phyloP scores from a whole-genome alignment of 2,329 filamentous ascomycete genomes.

The Trichoderma sp. region DNA sequence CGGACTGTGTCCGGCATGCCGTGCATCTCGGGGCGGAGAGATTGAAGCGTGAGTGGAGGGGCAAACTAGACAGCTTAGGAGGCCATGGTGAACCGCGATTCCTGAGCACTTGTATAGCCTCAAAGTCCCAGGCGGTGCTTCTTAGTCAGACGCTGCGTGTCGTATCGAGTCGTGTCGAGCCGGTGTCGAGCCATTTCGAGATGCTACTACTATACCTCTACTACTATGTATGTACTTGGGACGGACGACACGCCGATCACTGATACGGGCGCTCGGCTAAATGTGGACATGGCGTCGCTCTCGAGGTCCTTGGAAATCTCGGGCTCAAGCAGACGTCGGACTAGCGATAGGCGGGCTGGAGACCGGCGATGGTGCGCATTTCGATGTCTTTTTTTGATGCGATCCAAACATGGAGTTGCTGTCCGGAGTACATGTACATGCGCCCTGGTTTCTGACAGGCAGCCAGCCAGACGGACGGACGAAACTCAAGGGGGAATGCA shows the following conservation, averaged over 20 bases:
- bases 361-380: neutral
- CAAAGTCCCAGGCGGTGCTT: neutral
- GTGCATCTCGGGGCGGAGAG: slow-evolving; percentile 16
- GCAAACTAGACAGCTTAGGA: slow-evolving; percentile 15
- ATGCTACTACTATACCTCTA: too few relatives aligned
- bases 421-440: neutral
- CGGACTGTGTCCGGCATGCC: slow-evolving; percentile 18
- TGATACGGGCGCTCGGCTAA: slow-evolving; percentile 16
- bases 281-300: slow-evolving; percentile 13
- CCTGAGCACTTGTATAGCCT: neutral
- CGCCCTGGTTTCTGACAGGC: neutral
- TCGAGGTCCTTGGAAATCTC: neutral
- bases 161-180: neutral
- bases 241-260: neutral
- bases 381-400: neutral
- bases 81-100: neutral
- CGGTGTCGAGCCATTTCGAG: too few relatives aligned
- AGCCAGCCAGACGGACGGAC: neutral
- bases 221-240: too few relatives aligned
- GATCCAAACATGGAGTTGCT: neutral
- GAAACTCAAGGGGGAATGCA: slow-evolving; percentile 3
- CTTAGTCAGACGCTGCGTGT: slow-evolving; percentile 12
- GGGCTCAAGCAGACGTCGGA: neutral
- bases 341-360: slow-evolving; percentile 14
- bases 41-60: neutral